These are phyloP conservation scores for Metschnikowia borealis DNA, from an alignment of 805 yeast genomes.

Conservation along the genomic window DNA sequence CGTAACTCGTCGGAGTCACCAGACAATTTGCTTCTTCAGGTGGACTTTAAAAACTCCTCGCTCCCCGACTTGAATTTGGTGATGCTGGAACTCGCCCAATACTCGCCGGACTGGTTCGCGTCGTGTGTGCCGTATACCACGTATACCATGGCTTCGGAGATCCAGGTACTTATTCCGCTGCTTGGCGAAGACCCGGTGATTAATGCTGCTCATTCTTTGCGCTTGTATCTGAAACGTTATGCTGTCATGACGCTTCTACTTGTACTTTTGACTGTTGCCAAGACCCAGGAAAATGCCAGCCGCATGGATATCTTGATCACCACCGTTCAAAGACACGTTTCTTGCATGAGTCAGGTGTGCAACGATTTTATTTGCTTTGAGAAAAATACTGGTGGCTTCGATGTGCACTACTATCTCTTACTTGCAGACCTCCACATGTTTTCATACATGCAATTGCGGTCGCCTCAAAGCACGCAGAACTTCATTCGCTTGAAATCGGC, in stretches of 20 bases:
- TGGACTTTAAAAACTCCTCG: constrained; percentile 1
- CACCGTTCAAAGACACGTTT: constrained; percentile 6
- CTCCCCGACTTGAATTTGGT: constrained; percentile 5
- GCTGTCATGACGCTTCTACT: constrained; percentile 9
- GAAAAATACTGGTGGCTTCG: background rate
- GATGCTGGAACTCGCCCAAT: background rate
- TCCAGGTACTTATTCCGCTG: background rate
- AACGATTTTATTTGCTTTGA: constrained; percentile 2
- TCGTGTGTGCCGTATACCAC: constrained; percentile 9
- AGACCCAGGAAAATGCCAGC: background rate
- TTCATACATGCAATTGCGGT: constrained; percentile 6
- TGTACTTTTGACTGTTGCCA: constrained; percentile 4
- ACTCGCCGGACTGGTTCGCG: background rate
- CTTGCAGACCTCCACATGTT: constrained; percentile 14
- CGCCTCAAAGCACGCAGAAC: constrained; percentile 3
- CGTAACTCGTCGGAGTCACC: constrained; percentile 8
- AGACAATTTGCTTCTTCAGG: constrained; percentile 3
- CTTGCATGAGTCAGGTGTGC: constrained; percentile 7
- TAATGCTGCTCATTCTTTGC: background rate
- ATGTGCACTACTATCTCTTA: constrained; percentile 10
- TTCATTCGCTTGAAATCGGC: constrained; percentile 11
- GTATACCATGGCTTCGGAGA: constrained; percentile 5
- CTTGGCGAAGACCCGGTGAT: constrained; percentile 1
- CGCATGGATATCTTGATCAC: constrained; percentile 1
- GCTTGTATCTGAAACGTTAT: constrained; percentile 1